Evolutionary conservation across 2,329 filamentous ascomycete species (phyloP).

Genomic region (Scytalidium sp.): DNA sequence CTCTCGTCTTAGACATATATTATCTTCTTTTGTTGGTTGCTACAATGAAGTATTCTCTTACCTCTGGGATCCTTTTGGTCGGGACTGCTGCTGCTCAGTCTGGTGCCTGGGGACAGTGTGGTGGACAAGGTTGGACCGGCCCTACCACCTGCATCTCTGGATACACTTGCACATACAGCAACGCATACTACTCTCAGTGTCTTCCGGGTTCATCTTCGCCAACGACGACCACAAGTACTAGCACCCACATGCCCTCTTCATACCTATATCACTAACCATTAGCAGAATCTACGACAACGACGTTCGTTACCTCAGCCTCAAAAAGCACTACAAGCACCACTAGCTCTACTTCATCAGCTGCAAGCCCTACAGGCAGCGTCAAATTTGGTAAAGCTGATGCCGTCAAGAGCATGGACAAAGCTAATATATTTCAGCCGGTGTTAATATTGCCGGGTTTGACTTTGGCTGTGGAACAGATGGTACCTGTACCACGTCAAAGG

Average conservation of each 20-base stretch:
- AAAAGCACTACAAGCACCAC: background rate
- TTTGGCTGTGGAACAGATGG: constrained; percentile 42
- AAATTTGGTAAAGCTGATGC: background rate
- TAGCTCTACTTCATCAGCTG: background rate
- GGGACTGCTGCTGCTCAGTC: constrained; percentile 6
- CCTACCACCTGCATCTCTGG: constrained; percentile 25
- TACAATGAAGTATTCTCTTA: constrained; percentile 7
- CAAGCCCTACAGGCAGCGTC: background rate
- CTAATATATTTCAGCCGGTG: constrained; percentile 18
- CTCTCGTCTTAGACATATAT: background rate
- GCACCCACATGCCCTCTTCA: no score
- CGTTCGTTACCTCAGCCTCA: background rate
- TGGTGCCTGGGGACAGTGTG: constrained; percentile 13
- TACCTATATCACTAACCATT: no score
- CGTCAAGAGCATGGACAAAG: background rate
- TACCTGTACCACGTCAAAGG: constrained; percentile 29
- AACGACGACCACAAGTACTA: background rate
- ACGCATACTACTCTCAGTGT: constrained; percentile 28
- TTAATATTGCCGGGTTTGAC: constrained; percentile 45
- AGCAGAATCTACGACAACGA: background rate
- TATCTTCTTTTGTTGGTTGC: background rate
- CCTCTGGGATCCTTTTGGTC: constrained; percentile 2
- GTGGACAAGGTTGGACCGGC: constrained; percentile 23
- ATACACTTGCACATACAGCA: constrained; percentile 21
- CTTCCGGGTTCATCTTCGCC: constrained; percentile 1